These are phyloP conservation scores for Chalciporus chontae DNA, from an alignment of 768 basidiomycete genomes.

Conservation along the genomic window DNA sequence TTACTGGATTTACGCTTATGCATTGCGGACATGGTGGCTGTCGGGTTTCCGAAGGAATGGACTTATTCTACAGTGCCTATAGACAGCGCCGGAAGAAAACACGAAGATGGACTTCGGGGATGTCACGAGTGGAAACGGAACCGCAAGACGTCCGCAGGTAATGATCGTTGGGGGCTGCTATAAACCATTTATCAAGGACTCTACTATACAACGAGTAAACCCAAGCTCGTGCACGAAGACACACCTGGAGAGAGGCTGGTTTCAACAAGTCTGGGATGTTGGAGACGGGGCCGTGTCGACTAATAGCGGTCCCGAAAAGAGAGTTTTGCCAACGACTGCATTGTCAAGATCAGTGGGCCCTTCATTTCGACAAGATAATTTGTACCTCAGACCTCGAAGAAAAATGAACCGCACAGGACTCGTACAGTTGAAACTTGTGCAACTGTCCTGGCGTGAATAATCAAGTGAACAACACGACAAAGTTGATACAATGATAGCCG, in stretches of 20 bases:
- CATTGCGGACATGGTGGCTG: constrained; percentile 15
- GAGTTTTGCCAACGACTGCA: constrained; percentile 7
- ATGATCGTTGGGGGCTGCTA: not conserved
- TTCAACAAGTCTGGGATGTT: too few species aligned
- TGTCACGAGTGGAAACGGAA: not conserved
- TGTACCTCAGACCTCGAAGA: not conserved
- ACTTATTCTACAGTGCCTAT: not conserved
- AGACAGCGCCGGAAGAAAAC: not conserved
- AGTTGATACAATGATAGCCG: too few species aligned
- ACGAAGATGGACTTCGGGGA: not conserved
- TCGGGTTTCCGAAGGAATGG: not conserved
- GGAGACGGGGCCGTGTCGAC: constrained; percentile 1
- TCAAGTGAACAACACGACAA: not conserved
- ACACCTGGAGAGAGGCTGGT: too few species aligned
- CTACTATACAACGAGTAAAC: not conserved
- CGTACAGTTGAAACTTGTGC: not conserved
- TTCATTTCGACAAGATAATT: constrained; percentile 1
- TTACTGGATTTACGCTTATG: constrained; percentile 47
- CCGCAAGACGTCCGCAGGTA: not conserved
- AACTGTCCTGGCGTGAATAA: not conserved
- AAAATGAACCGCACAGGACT: not conserved
- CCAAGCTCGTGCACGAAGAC: too few species aligned
- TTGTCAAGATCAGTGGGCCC: constrained; percentile 1
- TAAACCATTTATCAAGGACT: not conserved
- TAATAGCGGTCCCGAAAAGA: constrained; percentile 2